Conservation (phyloP, 2,329 filamentous ascomycete species). For the Arachnomyces sp. region DNA sequence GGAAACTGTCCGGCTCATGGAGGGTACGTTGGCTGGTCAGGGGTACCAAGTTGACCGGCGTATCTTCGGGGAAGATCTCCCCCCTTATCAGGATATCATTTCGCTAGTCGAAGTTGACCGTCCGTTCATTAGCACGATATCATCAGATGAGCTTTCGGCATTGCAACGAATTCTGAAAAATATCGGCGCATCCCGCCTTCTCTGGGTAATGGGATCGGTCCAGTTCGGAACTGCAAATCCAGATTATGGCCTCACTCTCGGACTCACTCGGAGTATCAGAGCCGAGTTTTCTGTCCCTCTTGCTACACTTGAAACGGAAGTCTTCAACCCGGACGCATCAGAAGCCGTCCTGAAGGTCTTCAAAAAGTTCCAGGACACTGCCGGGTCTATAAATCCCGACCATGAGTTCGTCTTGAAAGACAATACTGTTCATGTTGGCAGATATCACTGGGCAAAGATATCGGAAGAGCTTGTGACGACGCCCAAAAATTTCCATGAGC, state of each 20-base stretch:
- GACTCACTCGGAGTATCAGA: constrained; percentile 3
- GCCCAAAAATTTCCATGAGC: not conserved
- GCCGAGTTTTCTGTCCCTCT: constrained; percentile 4
- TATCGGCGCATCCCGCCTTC: constrained; percentile 1
- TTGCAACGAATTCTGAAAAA: constrained; percentile 3
- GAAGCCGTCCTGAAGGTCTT: constrained; percentile 4
- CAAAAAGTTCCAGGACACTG: constrained; percentile 3
- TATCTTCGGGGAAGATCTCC: not conserved
- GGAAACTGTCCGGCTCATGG: not conserved
- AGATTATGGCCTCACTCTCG: constrained; percentile 2
- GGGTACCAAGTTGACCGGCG: not conserved
- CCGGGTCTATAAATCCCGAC: constrained; percentile 3
- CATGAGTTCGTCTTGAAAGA: constrained; percentile 6
- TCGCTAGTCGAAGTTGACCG: constrained; percentile 6
- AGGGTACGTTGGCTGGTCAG: not conserved
- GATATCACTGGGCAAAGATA: constrained; percentile 5
- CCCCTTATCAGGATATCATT: constrained; percentile 7
- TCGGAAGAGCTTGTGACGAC: constrained; percentile 3
- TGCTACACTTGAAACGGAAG: constrained; percentile 6
- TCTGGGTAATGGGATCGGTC: constrained; percentile 7
- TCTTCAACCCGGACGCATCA: not conserved
- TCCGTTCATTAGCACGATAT: constrained; percentile 2
- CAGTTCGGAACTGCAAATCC: constrained; percentile 4
- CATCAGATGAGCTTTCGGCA: not conserved
- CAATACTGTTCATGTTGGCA: constrained; percentile 3